A percentile compares a stretch with the other conserved stretches of the same genome.
Conservation (phyloP, 257 asterid species). For the Galeopsis tetrahit region DNA sequence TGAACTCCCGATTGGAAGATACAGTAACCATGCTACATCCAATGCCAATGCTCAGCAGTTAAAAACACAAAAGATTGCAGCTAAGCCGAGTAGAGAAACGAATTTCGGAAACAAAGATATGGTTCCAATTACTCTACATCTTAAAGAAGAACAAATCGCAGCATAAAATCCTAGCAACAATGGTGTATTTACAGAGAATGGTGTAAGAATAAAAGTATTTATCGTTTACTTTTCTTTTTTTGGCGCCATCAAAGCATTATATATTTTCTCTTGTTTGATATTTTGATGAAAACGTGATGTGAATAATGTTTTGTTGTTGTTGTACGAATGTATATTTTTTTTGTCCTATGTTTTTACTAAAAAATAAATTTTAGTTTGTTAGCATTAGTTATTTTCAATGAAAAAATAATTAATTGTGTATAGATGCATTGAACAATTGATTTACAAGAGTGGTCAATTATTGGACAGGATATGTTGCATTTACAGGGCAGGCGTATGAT, state of each 20-base stretch:
- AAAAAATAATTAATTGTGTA: no score
- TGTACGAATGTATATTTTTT: background rate
- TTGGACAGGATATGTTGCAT: background rate
- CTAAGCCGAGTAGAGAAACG: constrained; percentile 40
- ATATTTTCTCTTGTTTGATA: constrained; percentile 12
- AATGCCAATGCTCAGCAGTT: constrained; percentile 32
- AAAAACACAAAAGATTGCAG: constrained; percentile 40
- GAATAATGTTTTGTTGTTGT: constrained; percentile 21
- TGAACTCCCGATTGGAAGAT: constrained; percentile 66
- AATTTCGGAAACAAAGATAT: constrained; percentile 42
- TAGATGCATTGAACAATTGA: no score
- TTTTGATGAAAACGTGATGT: constrained; percentile 21
- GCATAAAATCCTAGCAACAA: constrained; percentile 36
- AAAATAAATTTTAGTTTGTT: no score
- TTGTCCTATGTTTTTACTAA: no score
- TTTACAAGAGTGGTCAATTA: background rate
- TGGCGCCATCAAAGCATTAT: constrained; percentile 27
- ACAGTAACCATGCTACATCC: constrained; percentile 36
- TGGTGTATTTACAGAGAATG: constrained; percentile 14
- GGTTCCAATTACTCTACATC: constrained; percentile 52
- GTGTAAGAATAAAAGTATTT: constrained; percentile 33
- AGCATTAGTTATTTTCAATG: no score
- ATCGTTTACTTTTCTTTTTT: constrained; percentile 3
- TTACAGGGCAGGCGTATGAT: background rate
- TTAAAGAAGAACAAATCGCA: constrained; percentile 61